These are phyloP conservation scores for Eucalyptus urophylla DNA, from an alignment of 345 rosid species.

Conservation along the genomic window DNA sequence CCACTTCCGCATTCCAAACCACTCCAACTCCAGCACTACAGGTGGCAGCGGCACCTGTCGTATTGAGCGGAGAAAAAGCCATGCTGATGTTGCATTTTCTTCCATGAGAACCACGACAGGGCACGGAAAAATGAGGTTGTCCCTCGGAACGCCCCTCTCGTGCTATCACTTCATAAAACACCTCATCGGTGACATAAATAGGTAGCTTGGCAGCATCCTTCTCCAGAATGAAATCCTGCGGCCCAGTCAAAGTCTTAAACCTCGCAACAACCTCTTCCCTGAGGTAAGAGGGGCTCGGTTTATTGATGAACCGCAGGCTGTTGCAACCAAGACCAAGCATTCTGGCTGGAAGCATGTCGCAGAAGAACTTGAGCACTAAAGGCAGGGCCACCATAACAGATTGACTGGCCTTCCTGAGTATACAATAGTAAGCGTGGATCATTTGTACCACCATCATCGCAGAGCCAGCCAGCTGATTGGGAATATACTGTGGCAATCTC, in stretches of 20 bases:
- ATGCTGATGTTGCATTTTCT: neutral
- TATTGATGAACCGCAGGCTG: neutral
- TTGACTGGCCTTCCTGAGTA: neutral
- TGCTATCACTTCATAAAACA: neutral
- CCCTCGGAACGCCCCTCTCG: neutral
- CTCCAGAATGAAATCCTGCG: neutral
- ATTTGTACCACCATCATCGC: neutral
- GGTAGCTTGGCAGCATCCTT: neutral
- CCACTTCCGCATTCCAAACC: too few species aligned
- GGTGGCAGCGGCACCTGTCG: too few species aligned
- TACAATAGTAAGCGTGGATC: neutral
- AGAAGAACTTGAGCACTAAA: neutral
- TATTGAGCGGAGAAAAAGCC: too few species aligned
- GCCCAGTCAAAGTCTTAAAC: neutral
- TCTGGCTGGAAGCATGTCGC: neutral
- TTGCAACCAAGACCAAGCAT: neutral
- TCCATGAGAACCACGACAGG: neutral
- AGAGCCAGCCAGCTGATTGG: neutral
- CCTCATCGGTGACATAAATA: neutral
- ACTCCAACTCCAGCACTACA: too few species aligned
- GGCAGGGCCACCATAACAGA: neutral
- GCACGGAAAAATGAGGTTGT: neutral
- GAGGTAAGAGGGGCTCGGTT: neutral
- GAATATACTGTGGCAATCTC: neutral
- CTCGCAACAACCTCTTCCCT: neutral